Base-by-base conservation (phyloP, 2,329 filamentous ascomycete species). In the Penicillium sp. region DNA sequence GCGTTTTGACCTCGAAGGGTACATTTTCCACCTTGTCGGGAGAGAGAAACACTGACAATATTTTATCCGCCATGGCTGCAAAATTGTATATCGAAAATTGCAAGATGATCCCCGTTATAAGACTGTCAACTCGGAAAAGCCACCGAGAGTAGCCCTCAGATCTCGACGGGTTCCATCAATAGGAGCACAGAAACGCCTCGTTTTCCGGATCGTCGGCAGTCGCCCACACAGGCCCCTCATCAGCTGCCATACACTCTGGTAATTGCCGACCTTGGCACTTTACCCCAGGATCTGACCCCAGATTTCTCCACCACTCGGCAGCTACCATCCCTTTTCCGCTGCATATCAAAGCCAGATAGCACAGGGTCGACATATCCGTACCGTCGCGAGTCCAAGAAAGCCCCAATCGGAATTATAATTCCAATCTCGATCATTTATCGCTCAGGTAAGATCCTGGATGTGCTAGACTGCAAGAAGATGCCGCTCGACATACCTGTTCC, bases 1-100 rank as follows among this genome's bases (percentile, higher is more conserved):
- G 49, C 49, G 43, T 52, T 52, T 47, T 52, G 42, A 52, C 42
- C 40, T 52, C 49, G 42, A 52, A 52, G 3, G 49, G 49, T 14
- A 16, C 46, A 45, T 52, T 52, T 13, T 46, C 49, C 27, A 52
- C 49, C 14, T 43, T 43, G 46, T 52, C 49, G 34, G 45, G 45
- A 43, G 49, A 32, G 11, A 52, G 43, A 24, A 52, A 52, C 21
- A 52, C 49, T 14, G 49, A 52, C n/a, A 52, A 18, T 22, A 40
- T 43, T 22, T 52, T 34, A 22, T 51, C 43, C 40, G 43, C 14
- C 42, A 52, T 52, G 31, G 24, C 31, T 43, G 24, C 21, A 24
- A 21, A 21, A 11, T 40, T 34, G 34, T 27, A 27, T 27, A 27
- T 27, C 5, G 8, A 27, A 6, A 27, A 27, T 8, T 5, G 24